Percentiles rank a stretch among this genome's conserved stretches.
phyloP scores from a whole-genome alignment of 1,284 basidiomycete species.

The Cerrena zonata region DNA sequence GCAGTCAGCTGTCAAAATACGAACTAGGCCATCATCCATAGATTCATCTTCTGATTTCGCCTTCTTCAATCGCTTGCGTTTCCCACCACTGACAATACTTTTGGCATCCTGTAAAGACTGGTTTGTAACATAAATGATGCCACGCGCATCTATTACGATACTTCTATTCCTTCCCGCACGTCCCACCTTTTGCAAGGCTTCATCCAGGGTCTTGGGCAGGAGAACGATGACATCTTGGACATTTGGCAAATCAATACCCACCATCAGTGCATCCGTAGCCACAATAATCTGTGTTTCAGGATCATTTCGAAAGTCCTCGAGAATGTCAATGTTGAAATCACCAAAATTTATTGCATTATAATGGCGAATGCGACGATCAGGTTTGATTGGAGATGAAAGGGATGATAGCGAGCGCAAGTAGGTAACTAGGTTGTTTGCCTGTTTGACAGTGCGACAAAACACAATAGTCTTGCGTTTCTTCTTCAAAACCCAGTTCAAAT shows the following conservation, averaged over 20 bases:
- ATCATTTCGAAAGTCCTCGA: constrained; percentile 9
- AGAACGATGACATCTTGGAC: constrained; percentile 9
- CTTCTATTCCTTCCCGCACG: constrained; percentile 6
- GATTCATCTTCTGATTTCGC: no score
- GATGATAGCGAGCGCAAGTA: constrained; percentile 9
- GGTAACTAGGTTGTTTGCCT: constrained; percentile 10
- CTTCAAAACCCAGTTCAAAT: constrained; percentile 13
- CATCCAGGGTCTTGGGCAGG: constrained; percentile 1
- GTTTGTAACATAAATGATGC: constrained; percentile 2
- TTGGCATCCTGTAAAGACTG: no score
- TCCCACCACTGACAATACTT: no score
- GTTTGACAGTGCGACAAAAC: constrained; percentile 13
- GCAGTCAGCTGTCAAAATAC: no score
- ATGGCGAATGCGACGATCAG: constrained; percentile 9
- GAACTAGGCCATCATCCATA: no score
- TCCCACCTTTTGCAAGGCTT: constrained; percentile 6
- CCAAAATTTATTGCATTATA: constrained; percentile 15
- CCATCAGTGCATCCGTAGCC: constrained; percentile 14
- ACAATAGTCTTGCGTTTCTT: constrained; percentile 3
- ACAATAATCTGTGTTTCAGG: constrained; percentile 11
- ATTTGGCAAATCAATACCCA: constrained; percentile 15
- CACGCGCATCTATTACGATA: constrained; percentile 5
- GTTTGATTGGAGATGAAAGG: background rate
- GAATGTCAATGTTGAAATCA: constrained; percentile 12
- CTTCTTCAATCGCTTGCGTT: no score